These are phyloP conservation scores for Aspergillus bertholletiae DNA, from an alignment of 495 filamentous ascomycete genomes.

Conservation along the genomic window DNA sequence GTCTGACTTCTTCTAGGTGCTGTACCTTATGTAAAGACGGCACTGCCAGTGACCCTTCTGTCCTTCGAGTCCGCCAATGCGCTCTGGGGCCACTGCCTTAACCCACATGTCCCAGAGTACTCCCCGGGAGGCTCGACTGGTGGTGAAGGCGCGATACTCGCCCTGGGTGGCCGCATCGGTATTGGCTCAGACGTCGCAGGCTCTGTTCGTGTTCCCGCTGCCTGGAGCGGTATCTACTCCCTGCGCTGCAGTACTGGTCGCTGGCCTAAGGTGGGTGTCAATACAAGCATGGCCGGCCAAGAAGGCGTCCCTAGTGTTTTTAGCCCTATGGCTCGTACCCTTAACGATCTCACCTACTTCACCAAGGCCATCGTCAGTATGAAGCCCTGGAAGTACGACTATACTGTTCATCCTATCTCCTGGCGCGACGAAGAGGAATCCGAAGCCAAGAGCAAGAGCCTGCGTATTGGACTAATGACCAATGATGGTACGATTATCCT, in stretches of 20 bases:
- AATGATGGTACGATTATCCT: slow-evolving; percentile 57
- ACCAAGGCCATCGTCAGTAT: slow-evolving; percentile 72
- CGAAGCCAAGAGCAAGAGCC: slow-evolving; percentile 55
- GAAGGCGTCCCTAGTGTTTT: slow-evolving; percentile 89
- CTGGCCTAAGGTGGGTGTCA: slow-evolving; percentile 84
- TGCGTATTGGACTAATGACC: slow-evolving; percentile 74
- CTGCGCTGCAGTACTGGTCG: slow-evolving; percentile 91
- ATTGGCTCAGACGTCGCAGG: slow-evolving; percentile 95
- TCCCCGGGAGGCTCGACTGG: slow-evolving; percentile 91
- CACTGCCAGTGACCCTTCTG: slow-evolving; percentile 85
- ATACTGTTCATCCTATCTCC: slow-evolving; percentile 75
- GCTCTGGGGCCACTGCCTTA: slow-evolving; percentile 77
- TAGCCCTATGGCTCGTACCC: slow-evolving; percentile 87
- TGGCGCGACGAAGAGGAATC: slow-evolving; percentile 65
- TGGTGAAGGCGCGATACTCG: slow-evolving; percentile 82
- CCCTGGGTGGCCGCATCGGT: slow-evolving; percentile 84
- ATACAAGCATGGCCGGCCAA: slow-evolving; percentile 90
- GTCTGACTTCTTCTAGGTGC: slow-evolving; percentile 51
- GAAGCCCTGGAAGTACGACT: slow-evolving; percentile 91
- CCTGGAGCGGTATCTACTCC: slow-evolving; percentile 87
- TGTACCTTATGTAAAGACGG: slow-evolving; percentile 93
- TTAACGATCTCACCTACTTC: slow-evolving; percentile 84
- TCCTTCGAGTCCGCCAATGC: slow-evolving; percentile 92
- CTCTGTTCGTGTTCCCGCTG: slow-evolving; percentile 83
- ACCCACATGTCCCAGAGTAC: slow-evolving; percentile 80